Evolutionary conservation across 139 green algal species (phyloP), one percentile per base, ranked within the genome.

Genomic region (Ettlia oleoabundans): DNA sequence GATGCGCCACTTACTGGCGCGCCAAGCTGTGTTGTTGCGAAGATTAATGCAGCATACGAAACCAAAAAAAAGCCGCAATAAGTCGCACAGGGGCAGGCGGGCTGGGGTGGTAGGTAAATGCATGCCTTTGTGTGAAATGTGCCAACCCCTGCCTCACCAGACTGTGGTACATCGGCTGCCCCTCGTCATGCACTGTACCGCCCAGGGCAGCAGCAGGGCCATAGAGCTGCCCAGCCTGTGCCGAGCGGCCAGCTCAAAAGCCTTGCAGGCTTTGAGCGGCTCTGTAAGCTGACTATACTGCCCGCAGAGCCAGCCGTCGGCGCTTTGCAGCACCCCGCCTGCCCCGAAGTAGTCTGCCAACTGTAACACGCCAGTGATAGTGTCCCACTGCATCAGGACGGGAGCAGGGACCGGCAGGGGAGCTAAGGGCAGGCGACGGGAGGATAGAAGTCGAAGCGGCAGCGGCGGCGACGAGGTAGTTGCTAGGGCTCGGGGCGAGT

Each of bases 171-270:
- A 80, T 35, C 73, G 73, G 35, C 35, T 55, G 73, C 73, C 73
- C 7, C 73, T 51, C 26, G 73, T 52, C 73, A 68, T 53, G 73
- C 73, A 69, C 73, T 80, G 73, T 52, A 80, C 52, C 73, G 73
- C 73, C 38, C 38, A 67, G 18, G 73, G 73, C 35, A 80, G 53
- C 73, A 80, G 51, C 52, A 80, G 35, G 0, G 73, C 73, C 52
- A 53, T 68, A 19, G 73, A 35, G 37, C 33, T 37, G 26, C 73
- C 53, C 52, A 80, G 73, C 33, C 73, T 51, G 73, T 80, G 73
- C 73, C 73, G 73, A 3, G 73, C 35, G 10, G 73, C 52, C 35
- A 80, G 53, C 73, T 80, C 52, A 28, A 80, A 68, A 15, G 73
- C 73, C 22, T 37, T 8, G 73, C 52, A 68, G 22, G 30, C 43